Evolutionary conservation across 2,329 filamentous ascomycete species (phyloP).

Genomic region (Colletotrichum higginsianum): DNA sequence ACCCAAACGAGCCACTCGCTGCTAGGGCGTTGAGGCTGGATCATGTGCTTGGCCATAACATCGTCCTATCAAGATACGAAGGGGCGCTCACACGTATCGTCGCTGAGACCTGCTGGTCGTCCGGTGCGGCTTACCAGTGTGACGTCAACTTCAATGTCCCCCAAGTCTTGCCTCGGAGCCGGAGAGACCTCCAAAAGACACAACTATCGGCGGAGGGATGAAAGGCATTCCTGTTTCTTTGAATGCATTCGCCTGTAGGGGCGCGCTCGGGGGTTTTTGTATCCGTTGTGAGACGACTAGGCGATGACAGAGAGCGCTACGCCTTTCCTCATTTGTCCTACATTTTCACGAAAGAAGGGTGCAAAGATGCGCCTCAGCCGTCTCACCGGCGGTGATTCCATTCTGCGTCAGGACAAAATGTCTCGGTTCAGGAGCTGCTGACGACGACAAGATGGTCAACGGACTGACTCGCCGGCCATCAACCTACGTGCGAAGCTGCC

Average conservation of each 20-base stretch:
- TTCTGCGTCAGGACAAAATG: background rate
- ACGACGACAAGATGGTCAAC: background rate
- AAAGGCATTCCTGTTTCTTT: slow-evolving; percentile 1
- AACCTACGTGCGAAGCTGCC: background rate
- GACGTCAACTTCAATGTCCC: slow-evolving; percentile 25
- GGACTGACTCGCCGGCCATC: background rate
- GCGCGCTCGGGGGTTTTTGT: background rate
- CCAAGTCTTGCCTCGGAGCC: slow-evolving; percentile 29
- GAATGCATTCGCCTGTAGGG: background rate
- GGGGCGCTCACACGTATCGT: background rate
- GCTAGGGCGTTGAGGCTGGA: background rate
- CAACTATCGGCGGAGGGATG: background rate
- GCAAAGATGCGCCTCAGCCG: background rate
- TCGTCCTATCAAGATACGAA: background rate
- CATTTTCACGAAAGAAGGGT: background rate
- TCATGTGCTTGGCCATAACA: background rate
- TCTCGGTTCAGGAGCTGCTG: background rate
- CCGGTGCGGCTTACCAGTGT: slow-evolving; percentile 2
- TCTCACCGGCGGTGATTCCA: background rate
- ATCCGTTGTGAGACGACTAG: background rate
- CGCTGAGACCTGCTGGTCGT: background rate
- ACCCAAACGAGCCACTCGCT: background rate
- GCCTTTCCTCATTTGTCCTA: background rate
- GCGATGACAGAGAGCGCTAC: background rate
- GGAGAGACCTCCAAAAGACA: slow-evolving; percentile 3